Evolutionary conservation across 257 asterid species (phyloP), one percentile per base, ranked within the genome.

Genomic region (Euphrasia confusa): DNA sequence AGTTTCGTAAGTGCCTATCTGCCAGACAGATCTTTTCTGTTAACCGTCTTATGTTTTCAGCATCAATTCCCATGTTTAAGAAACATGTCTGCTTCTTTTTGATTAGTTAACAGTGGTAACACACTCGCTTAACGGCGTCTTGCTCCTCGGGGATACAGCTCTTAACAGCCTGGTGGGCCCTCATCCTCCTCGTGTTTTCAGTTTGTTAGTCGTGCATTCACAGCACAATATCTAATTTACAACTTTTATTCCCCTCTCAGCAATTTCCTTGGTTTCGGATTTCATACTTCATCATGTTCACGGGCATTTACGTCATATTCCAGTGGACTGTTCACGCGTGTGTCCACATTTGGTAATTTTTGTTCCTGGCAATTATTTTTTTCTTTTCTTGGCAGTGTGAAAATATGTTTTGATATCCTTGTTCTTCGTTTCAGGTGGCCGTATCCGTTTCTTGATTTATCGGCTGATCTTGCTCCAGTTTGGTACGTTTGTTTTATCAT

Each of bases 371-470:
- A 21, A 21, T 21, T 21, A 0, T 56, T 13, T 56, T 13, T 45
- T n/a, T 12, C 1, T 45, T 4, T 42, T 61, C 54, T 60, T 35
- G 18, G 53, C 42, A 3, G n/a, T 28, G 65, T 53, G 42, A 57
- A 57, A 12, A 44, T 32, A 32, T 62, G 66, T 66, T 21, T 21
- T 30, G 65, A 50, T 45, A 26, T 48, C 52, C 37, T 58, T 8
- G 18, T 45, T 37, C 39, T 68, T 54, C 67, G 15, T 72, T 77
- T 73, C 71, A 92, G 99, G 99, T 92, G 99, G 97, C 97, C 99
- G 1, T 92, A 92, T 79, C 99, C 99, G 55, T 79, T 86, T 73
- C 95, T 92, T 68, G 96, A 92, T 70, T 69, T 92, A 68, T 81
- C 96, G 44, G 18, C 18, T 10, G 28, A 68, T 30, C 67, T 67